phyloP scores from a whole-genome alignment of 2,329 filamentous ascomycete species.

The Sporothrix variecibatus region DNA sequence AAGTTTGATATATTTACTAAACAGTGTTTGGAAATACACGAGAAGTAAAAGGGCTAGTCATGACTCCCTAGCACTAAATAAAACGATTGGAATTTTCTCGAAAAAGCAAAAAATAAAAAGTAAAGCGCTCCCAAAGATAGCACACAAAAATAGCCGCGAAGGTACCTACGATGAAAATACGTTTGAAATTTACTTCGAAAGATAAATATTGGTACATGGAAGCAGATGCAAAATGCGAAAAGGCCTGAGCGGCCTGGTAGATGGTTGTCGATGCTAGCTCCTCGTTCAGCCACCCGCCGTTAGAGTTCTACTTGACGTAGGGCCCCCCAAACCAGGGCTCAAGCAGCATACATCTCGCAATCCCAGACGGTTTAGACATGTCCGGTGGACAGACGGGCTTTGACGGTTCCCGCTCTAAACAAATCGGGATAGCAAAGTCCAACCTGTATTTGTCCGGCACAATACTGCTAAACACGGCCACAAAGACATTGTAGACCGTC shows the following conservation, averaged over 20 bases:
- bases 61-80: too few species aligned
- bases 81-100: too few species aligned
- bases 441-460: neutral
- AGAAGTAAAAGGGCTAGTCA: too few species aligned
- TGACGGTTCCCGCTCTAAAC: neutral
- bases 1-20: too few species aligned
- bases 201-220: too few species aligned
- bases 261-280: neutral
- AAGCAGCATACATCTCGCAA: neutral
- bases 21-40: too few species aligned
- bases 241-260: neutral
- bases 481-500: neutral
- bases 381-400: too few species aligned
- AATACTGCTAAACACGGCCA: neutral
- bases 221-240: neutral
- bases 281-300: neutral
- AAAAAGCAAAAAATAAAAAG: too few species aligned
- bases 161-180: neutral
- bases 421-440: neutral
- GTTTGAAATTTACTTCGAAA: too few species aligned
- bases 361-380: neutral
- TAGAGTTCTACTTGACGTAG: neutral
- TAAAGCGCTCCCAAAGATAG: too few species aligned
- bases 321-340: neutral
- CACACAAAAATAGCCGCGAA: too few species aligned